Percentiles rank a stretch among this genome's conserved stretches.
Evolutionary conservation across 164 flowering plant genomes (phyloP).

Genomic region (Vitis vinifera): ASM3070453v1 NC_081822.1:36440001-36440500

Average conservation of each 20-base stretch:
- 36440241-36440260: slow-evolving; percentile 81
- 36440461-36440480: too few species aligned
- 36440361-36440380: background rate
- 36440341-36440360: background rate
- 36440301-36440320: background rate
- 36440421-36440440: too few species aligned
- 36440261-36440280: slow-evolving; percentile 12
- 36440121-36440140: background rate
- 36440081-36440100: slow-evolving; percentile 51
- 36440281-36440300: background rate
- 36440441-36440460: too few species aligned
- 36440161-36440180: slow-evolving; percentile 49
- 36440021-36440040: slow-evolving; percentile 96
- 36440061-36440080: slow-evolving; percentile 86
- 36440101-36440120: background rate
- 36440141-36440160: slow-evolving; percentile 4
- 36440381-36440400: background rate
- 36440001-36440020: slow-evolving; percentile 99
- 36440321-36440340: background rate
- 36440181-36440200: slow-evolving; percentile 99
- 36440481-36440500: too few species aligned
- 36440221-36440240: slow-evolving; percentile 99
- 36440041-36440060: slow-evolving; percentile 99
- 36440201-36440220: slow-evolving; percentile 98
- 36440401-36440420: too few species aligned